Evolutionary conservation across 2,329 filamentous ascomycete species (phyloP).

Genomic region (Ophiosphaerella narmari): DNA sequence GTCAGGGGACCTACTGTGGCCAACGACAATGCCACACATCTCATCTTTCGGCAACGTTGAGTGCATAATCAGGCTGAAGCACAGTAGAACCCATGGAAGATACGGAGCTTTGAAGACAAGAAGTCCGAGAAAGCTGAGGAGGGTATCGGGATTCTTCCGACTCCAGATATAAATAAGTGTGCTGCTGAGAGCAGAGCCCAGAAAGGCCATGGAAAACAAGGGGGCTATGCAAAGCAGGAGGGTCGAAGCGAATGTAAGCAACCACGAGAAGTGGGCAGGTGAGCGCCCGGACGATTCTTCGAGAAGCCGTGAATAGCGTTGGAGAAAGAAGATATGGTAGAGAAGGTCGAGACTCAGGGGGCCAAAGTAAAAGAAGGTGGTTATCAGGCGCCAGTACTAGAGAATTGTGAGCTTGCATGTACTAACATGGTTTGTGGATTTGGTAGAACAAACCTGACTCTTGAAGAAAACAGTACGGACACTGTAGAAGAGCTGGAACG

Average conservation of each 20-base stretch:
- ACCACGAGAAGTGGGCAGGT: conserved; percentile 92
- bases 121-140: conserved; percentile 82
- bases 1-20: conserved; percentile 64
- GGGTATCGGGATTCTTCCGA: conserved; percentile 87
- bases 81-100: conserved; percentile 93
- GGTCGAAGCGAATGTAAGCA: conserved; percentile 81
- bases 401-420: conserved; percentile 1
- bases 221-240: conserved; percentile 82
- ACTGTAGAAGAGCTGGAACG: conserved; percentile 97
- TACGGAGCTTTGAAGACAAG: conserved; percentile 93
- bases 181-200: conserved; percentile 90
- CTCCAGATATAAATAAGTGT: conserved; percentile 99
- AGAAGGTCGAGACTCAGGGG: conserved; percentile 91
- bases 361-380: conserved; percentile 97
- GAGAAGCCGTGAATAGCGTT: conserved; percentile 91
- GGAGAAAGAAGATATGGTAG: conserved; percentile 98
- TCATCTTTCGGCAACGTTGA: conserved; percentile 91
- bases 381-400: conserved; percentile 95
- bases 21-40: conserved; percentile 91
- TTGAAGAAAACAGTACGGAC: conserved; percentile 89
- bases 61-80: conserved; percentile 88
- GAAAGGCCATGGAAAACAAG: conserved; percentile 86
- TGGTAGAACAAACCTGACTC: conserved; percentile 70
- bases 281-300: conserved; percentile 93
- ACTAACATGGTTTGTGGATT: neutral